Evolutionary conservation across 192 early-diverging fungal species (phyloP), one percentile per base, ranked within the genome.

Genomic region (Entomortierella parvispora): DNA sequence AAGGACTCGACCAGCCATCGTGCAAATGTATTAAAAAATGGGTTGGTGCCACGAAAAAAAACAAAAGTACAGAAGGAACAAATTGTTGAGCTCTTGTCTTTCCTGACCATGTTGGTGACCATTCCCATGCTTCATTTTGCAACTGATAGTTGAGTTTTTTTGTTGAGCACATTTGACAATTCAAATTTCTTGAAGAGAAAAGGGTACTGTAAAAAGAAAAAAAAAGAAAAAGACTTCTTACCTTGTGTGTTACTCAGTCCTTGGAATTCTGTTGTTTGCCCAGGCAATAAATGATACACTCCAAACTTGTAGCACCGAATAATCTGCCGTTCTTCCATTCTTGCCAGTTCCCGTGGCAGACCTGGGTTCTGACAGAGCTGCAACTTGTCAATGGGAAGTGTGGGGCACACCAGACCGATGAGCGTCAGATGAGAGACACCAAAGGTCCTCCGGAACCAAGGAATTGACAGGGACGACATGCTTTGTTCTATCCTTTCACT

Each of bases 231-330:
- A 74, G 37, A 83, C 76, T 65, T 83, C 87, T 32, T 81, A 89
- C 48, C 80, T 64, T 66, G 84, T 77, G 54, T 81, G 79, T 44
- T 83, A 32, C 48, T 59, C 23, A 88, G 11, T 3, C 74, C 74
- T 48, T 77, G 60, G 1, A 61, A 40, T 44, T 77, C 74, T 28
- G 58, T 28, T 22, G 74, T 77, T 43, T 77, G 74, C 23, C 74
- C 74, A 15, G 65, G 74, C 17, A 77, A 58, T 12, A 77, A 62
- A 52, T 89, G 89, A 26, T 71, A 82, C 2, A 92, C 85, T 10
- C 90, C 90, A 85, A 92, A 90, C 64, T 92, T 92, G 76, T 92
- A 91, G 47, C 82, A 80, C 22, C 87, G 69, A 43, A 92, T 91
- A 32, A 92, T 82, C 53, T 90, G 90, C 31, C 90, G 69, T 66